These are phyloP conservation scores for Chrysanthemum makinoi DNA, from an alignment of 129 eudicot genomes.

Conservation along the genomic window DNA sequence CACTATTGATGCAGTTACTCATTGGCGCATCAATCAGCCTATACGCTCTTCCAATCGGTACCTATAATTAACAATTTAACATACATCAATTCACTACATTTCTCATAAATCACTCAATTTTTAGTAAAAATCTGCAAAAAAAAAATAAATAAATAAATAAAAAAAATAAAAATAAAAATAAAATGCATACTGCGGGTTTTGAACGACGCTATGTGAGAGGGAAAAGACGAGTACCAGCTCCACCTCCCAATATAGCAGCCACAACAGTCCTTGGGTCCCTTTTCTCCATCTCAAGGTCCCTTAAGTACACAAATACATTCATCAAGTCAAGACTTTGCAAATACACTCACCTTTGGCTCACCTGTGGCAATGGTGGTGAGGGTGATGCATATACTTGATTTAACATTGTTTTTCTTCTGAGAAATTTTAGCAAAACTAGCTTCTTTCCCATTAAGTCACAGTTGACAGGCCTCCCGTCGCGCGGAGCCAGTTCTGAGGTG, in stretches of 20 bases:
- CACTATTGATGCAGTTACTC: conserved; percentile 98
- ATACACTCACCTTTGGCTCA: conserved; percentile 73
- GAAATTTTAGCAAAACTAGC: conserved; percentile 32
- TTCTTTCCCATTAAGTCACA: conserved; percentile 85
- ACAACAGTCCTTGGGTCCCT: conserved; percentile 70
- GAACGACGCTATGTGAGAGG: conserved; percentile 94
- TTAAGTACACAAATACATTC: conserved; percentile 38
- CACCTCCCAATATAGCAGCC: conserved; percentile 90
- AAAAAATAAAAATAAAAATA: no score
- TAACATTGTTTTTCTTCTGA: conserved; percentile 28
- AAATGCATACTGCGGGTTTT: conserved; percentile 76
- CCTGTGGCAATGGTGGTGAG: conserved; percentile 60
- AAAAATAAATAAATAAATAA: no score
- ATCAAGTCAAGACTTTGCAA: conserved; percentile 5
- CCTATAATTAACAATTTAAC: conserved; percentile 45
- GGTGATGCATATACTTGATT: conserved; percentile 51
- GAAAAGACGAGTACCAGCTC: conserved; percentile 95
- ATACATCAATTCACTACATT: conserved; percentile 23
- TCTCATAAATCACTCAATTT: background rate
- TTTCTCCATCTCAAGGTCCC: conserved; percentile 70
- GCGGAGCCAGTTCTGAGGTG: conserved; percentile 23
- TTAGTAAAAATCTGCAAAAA: background rate
- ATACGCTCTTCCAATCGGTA: conserved; percentile 94
- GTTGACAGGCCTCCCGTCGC: conserved; percentile 42
- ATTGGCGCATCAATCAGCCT: conserved; percentile 91